Evolutionary conservation across 768 basidiomycete species (phyloP), one percentile per base, ranked within the genome.

Genomic region (Pleurotus cornucopiae): DNA sequence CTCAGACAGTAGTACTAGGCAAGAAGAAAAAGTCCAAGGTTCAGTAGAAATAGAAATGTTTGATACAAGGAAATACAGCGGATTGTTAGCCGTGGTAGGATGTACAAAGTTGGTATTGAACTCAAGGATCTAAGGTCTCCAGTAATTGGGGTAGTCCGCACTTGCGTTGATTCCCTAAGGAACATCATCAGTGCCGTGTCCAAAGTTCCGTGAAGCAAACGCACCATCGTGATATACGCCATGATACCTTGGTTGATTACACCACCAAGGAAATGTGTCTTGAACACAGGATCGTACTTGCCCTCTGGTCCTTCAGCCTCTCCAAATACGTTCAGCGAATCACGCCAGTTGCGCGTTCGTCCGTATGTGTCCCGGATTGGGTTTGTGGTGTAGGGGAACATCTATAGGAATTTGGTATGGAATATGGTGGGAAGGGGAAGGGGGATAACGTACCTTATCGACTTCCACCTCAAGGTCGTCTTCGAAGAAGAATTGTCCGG

Each of bases 401-500:
- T 81, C 74, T 77, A 38, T 13, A 40, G 16, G 2, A 26, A 46
- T 53, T 30, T 30, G 20, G 34, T 11, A 39, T 13, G 21, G 9
- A 25, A 49, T 38, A 38, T 23, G 39, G 12, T 21, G 21, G 25
- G 54, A 57, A 34, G 52, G 49, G 12, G 40, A 53, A 26, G 44
- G 40, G 37, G 6, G 20, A 37, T 12, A 13, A 59, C 70, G 20
- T 26, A 76, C 76, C 63, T 79, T 76, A 59, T 81, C 79, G 11
- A 83, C 66, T 13, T 75, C 67, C 39, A 73, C 58, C 57, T 80
- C 81, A 45, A 80, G 66, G 2, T 77, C 76, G 57, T 83, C 81
- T 41, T 81, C 79, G 49, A 83, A 83, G 72, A 81, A 83, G 63
- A 78, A 81, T 58, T 83, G 81, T 1, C 81, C 81, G 13, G 72